Conservation (phyloP, 441 rosid genomes). For the Populus hybrid region DNA sequence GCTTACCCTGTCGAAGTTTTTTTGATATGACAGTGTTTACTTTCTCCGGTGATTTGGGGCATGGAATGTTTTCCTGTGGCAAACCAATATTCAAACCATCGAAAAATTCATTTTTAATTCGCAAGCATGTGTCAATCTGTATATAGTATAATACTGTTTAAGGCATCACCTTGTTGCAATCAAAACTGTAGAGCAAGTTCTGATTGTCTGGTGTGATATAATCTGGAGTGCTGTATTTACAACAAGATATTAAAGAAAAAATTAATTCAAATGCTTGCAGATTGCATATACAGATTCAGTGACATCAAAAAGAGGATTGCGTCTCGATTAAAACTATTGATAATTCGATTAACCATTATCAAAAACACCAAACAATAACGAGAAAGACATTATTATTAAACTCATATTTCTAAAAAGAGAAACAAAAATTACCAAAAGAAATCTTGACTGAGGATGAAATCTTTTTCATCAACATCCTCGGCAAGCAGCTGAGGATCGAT, state of each 20-base stretch:
- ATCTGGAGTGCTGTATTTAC: constrained; percentile 77
- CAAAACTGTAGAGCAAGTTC: constrained; percentile 43
- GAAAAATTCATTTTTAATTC: background rate
- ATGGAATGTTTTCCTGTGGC: constrained; percentile 60
- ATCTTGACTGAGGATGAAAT: constrained; percentile 82
- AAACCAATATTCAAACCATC: background rate
- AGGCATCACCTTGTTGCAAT: constrained; percentile 54
- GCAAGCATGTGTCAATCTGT: background rate
- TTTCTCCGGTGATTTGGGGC: constrained; percentile 91
- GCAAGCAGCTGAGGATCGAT: constrained; percentile 30
- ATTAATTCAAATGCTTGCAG: background rate
- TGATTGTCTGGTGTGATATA: constrained; percentile 91
- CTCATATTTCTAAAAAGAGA: background rate
- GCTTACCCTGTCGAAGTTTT: constrained; percentile 54
- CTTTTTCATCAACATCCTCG: constrained; percentile 39
- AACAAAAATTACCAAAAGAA: constrained; percentile 67
- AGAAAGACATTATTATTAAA: background rate
- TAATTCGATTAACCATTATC: background rate
- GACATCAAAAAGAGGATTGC: background rate
- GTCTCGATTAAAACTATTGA: background rate
- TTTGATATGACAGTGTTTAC: constrained; percentile 52
- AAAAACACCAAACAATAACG: background rate
- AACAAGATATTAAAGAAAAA: background rate
- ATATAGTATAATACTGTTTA: background rate
- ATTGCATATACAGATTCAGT: background rate